Base-by-base conservation (phyloP, 1,284 basidiomycete genomes). In the Ganoderma leucocontextum region DNA sequence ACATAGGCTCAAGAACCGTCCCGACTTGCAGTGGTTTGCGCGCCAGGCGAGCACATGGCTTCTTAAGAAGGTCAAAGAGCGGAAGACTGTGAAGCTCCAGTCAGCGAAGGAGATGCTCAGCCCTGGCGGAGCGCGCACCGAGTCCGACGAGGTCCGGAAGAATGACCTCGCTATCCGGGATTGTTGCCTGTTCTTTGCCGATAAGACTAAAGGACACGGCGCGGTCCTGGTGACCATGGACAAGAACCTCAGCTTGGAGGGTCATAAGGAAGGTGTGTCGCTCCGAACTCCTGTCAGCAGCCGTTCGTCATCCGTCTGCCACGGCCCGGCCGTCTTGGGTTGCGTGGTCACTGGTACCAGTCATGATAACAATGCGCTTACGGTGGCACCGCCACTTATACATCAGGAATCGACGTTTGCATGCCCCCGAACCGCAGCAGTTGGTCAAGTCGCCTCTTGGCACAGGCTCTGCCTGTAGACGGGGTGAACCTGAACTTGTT, bases 141-240 rank as follows among this genome's bases (percentile, higher is more conserved):
- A 69, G 22, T 47, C 70, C 38, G 72, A 74, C 53, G 65, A 49
- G 8, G 42, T 63, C 22, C 75, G 76, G 59, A 70, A 69, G 66
- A 93, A 92, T 73, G 92, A 94, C 75, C 82, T 84, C 60, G 78
- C 89, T 38, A 93, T 94, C 72, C 79, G 91, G 55, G 92, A 93
- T 76, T 94, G 92, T 73, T 91, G 89, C 74, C 78, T 83, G 70
- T 91, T 87, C 76, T 92, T 90, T 75, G 65, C 67, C 35, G 67
- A 72, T 41, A 65, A 65, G 42, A 65, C 68, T 22, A 74, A 71
- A 47, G 77, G 75, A 7, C 62, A 68, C 42, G 71, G 71, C 39
- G 80, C 82, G 36, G 72, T 86, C 63, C 75, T 93, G 53, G 87
- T 89, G 75, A 92, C 88, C 65, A 85, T 82, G 60, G 92, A 94